Evolutionary conservation across 2,329 filamentous ascomycete species (phyloP).

Genomic region (Phialophora tarda): DNA sequence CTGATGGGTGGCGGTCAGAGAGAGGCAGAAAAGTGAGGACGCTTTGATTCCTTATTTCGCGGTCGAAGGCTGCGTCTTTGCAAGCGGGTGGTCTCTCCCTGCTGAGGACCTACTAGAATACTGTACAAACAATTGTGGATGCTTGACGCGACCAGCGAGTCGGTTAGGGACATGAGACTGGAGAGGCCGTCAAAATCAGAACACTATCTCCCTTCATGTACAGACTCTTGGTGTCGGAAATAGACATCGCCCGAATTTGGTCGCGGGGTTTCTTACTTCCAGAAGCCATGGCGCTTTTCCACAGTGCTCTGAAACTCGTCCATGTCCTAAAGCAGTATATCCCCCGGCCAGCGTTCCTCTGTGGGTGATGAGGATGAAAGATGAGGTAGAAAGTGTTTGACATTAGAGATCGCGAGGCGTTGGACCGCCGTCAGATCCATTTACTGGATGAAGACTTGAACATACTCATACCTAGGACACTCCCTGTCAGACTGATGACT

Average conservation of each 20-base stretch:
- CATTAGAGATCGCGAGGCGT: background rate
- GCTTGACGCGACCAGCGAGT: constrained; percentile 3
- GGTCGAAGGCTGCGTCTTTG: background rate
- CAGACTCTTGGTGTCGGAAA: constrained; percentile 15
- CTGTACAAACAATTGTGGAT: constrained; percentile 22
- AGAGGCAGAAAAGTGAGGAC: constrained; percentile 37
- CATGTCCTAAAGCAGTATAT: constrained; percentile 12
- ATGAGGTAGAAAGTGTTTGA: constrained; percentile 28
- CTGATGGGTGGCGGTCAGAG: constrained; percentile 53
- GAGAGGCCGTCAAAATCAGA: constrained; percentile 2
- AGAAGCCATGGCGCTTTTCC: constrained; percentile 3
- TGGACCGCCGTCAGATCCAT: background rate
- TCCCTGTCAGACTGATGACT: constrained; percentile 2
- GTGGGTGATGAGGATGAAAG: constrained; percentile 4
- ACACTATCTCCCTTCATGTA: constrained; percentile 28
- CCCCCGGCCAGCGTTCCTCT: constrained; percentile 1
- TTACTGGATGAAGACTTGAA: background rate
- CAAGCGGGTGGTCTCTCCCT: constrained; percentile 10
- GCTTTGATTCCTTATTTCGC: background rate
- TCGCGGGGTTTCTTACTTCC: constrained; percentile 4
- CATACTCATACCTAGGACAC: background rate
- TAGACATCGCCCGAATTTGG: background rate
- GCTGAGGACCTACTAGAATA: constrained; percentile 1
- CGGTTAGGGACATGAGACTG: constrained; percentile 5
- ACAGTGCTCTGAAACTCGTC: constrained; percentile 9